Evolutionary conservation across 495 filamentous ascomycete genomes (phyloP), one percentile per base, ranked within the genome.

Genomic region (Penicillium crystallinum): DNA sequence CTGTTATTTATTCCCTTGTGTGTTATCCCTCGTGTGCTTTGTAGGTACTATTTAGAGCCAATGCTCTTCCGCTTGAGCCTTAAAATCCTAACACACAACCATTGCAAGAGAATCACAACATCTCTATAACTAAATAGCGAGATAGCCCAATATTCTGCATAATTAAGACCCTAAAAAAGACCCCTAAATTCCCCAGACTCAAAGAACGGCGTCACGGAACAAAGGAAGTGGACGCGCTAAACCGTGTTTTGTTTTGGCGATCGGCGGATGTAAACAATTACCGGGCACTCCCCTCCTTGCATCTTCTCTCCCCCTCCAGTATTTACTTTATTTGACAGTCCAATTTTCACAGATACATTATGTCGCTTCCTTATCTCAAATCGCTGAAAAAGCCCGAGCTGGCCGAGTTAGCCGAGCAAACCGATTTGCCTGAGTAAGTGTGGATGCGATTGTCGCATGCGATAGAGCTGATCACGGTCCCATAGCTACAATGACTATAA

Each of bases 341-440:
- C 19, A 18, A 52, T 45, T 46, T n/a, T 34, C 19, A 8, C 37
- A 36, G 59, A 57, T 50, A 57, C 53, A 76, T 63, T 48, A 85
- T 87, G 81, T 77, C 67, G 53, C 71, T 78, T 40, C 81, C 84
- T 58, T 97, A 86, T 84, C 78, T 97, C 59, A 81, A 84, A 57
- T 82, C 83, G 64, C 86, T 95, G 78, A 85, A 86, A 71, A 97
- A 97, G 74, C 74, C 74, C 52, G 89, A 92, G 54, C 81, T 98
- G 43, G 56, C 81, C 33, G 85, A 91, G 56, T 76, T 95, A 39
- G 88, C 88, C 42, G 76, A 87, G 38, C 70, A 80, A 30, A 83
- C 89, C 49, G 87, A 88, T 22, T 70, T 96, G 34, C 78, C 79
- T 61, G 80, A 86, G 90, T 92, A 79, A 57, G 82, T 65, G 31